Evolutionary conservation across 2,329 filamentous ascomycete species (phyloP).

Genomic region (Tetracladium maxilliforme): DNA sequence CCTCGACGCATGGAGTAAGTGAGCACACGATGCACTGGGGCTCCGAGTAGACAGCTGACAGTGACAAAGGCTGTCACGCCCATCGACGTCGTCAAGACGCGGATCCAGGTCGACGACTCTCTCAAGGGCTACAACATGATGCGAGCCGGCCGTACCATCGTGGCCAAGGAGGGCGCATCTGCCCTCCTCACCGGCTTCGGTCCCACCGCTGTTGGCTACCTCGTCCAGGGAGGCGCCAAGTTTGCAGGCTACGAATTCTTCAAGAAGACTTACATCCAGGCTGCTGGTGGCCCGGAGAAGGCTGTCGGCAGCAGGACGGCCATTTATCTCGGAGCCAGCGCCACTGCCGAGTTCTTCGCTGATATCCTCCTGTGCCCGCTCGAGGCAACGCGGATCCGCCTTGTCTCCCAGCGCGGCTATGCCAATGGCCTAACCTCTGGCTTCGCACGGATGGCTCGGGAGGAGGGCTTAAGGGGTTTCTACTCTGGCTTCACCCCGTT

Average conservation of each 20-base stretch:
- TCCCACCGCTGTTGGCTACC: conserved; percentile 61
- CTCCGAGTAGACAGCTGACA: no score
- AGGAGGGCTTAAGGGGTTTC: conserved; percentile 57
- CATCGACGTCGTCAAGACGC: conserved; percentile 60
- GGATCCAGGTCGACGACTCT: conserved; percentile 62
- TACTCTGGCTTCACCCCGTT: conserved; percentile 65
- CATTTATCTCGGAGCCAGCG: conserved; percentile 61
- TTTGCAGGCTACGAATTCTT: conserved; percentile 71
- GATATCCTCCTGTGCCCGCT: conserved; percentile 81
- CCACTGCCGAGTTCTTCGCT: conserved; percentile 55
- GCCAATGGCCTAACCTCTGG: conserved; percentile 52
- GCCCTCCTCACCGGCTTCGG: conserved; percentile 55
- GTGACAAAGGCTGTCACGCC: no score
- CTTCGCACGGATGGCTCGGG: conserved; percentile 54
- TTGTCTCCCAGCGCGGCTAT: conserved; percentile 59
- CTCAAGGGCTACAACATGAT: conserved; percentile 65
- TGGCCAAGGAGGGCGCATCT: conserved; percentile 55
- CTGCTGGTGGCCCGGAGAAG: conserved; percentile 59
- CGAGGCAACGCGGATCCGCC: conserved; percentile 73
- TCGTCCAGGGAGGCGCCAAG: conserved; percentile 65
- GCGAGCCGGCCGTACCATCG: conserved; percentile 58
- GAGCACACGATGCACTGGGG: no score
- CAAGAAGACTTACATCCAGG: conserved; percentile 64
- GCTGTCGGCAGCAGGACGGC: conserved; percentile 47
- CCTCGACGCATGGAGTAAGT: no score